phyloP scores from a whole-genome alignment of 768 basidiomycete genomes.

The Mycena metata region DNA sequence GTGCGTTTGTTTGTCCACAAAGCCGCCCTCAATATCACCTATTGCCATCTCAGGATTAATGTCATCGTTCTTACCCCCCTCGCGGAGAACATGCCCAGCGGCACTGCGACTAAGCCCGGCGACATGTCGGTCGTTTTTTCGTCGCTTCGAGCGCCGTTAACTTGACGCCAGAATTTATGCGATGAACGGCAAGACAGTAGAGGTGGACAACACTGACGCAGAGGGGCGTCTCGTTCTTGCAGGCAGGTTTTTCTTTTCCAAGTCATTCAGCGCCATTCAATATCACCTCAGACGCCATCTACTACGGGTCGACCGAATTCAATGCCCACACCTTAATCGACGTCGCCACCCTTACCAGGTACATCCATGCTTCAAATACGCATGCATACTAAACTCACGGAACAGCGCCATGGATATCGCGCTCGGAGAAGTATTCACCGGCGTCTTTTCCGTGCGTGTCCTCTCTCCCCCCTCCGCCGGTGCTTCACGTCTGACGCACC shows the following conservation, averaged over 20 bases:
- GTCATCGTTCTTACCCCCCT: conserved; percentile 80
- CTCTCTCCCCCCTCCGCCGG: not conserved
- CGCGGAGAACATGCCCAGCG: conserved; percentile 89
- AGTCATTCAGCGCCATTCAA: too few relatives aligned
- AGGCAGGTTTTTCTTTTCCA: conserved; percentile 53
- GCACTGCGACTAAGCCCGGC: conserved; percentile 82
- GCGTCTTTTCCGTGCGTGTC: conserved; percentile 78
- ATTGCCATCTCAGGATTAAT: conserved; percentile 67
- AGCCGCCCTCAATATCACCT: conserved; percentile 12
- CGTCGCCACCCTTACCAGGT: conserved; percentile 91
- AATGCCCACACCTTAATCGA: conserved; percentile 89
- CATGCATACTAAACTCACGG: not conserved
- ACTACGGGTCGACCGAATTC: conserved; percentile 82
- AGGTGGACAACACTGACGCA: conserved; percentile 91
- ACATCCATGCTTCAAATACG: conserved; percentile 30
- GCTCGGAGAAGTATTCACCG: conserved; percentile 81
- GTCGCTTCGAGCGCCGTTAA: conserved; percentile 5
- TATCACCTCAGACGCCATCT: conserved; percentile 74
- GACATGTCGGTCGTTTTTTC: conserved; percentile 70
- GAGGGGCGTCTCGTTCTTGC: conserved; percentile 85
- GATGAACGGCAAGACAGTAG: conserved; percentile 90
- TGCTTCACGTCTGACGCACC: not conserved
- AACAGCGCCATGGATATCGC: conserved; percentile 78
- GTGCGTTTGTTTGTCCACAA: conserved; percentile 54
- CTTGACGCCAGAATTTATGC: conserved; percentile 71